phyloP scores from a whole-genome alignment of 2,329 filamentous ascomycete species.

The Clathrospora elynae region DNA sequence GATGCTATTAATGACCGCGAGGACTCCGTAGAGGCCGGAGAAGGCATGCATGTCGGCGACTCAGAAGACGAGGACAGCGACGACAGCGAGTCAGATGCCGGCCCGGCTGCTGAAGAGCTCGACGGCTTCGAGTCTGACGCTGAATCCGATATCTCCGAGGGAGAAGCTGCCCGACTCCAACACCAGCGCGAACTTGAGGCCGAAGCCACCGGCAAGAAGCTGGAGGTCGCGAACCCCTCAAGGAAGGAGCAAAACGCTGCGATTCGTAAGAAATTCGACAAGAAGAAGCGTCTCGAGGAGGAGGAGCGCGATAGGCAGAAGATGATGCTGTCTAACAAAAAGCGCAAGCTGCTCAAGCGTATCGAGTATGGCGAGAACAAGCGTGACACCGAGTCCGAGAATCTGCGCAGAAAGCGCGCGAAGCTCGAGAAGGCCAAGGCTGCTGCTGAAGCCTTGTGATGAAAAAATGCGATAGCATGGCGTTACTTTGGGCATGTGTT shows the following conservation, averaged over 20 bases:
- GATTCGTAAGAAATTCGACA: slow-evolving; percentile 69
- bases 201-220: slow-evolving; percentile 74
- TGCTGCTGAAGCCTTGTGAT: slow-evolving; percentile 36
- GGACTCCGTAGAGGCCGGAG: slow-evolving; percentile 54
- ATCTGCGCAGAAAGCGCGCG: slow-evolving; percentile 85
- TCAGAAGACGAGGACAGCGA: slow-evolving; percentile 54
- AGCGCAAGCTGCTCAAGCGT: slow-evolving; percentile 95
- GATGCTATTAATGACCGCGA: slow-evolving; percentile 46
- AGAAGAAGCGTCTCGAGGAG: slow-evolving; percentile 67
- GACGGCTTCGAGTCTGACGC: slow-evolving; percentile 57
- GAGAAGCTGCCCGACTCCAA: slow-evolving; percentile 65
- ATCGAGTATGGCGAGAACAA: slow-evolving; percentile 96
- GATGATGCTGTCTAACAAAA: slow-evolving; percentile 98
- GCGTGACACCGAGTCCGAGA: slow-evolving; percentile 87
- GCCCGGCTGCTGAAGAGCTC: slow-evolving; percentile 46
- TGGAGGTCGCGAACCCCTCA: slow-evolving; percentile 44
- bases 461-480: slow-evolving; percentile 20
- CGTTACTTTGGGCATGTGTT: slow-evolving; percentile 23
- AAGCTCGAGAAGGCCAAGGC: slow-evolving; percentile 71
- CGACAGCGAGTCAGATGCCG: slow-evolving; percentile 50
- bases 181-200: slow-evolving; percentile 92
- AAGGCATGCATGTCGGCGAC: slow-evolving; percentile 56
- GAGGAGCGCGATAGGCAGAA: slow-evolving; percentile 92
- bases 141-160: slow-evolving; percentile 57
- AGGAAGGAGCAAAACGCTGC: slow-evolving; percentile 67